These are phyloP conservation scores for Selaginella moellendorffii DNA, from an alignment of 75 land plant genomes.

Conservation along the genomic window DNA sequence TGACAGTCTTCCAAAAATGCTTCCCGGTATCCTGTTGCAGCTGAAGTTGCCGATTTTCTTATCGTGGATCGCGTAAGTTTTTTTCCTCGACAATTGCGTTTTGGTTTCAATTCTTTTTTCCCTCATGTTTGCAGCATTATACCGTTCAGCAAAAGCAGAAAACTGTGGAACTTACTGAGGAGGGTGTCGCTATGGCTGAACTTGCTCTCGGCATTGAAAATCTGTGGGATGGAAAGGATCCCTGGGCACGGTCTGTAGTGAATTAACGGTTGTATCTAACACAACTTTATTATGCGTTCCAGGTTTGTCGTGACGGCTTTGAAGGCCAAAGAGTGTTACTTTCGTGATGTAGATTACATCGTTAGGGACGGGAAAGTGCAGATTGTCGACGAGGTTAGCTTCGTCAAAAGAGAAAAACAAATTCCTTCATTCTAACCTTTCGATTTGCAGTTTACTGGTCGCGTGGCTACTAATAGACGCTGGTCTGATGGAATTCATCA, in stretches of 20 bases:
- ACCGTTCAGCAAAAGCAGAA: constrained; percentile 69
- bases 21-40: constrained; percentile 94
- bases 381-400: constrained; percentile 97
- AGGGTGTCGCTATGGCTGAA: constrained; percentile 84
- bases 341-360: constrained; percentile 86
- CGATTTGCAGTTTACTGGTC: constrained; percentile 68
- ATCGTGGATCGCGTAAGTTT: constrained; percentile 21
- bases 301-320: constrained; percentile 91
- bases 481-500: constrained; percentile 99
- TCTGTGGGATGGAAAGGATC: constrained; percentile 96
- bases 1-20: constrained; percentile 88
- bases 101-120: not conserved
- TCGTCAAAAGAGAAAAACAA: too few species aligned
- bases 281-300: constrained; percentile 3
- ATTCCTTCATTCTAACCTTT: not conserved
- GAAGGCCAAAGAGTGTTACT: constrained; percentile 92
- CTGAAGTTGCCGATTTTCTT: constrained; percentile 77
- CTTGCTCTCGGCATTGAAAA: constrained; percentile 85
- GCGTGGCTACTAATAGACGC: constrained; percentile 87
- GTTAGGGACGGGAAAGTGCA: constrained; percentile 86
- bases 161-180: constrained; percentile 88
- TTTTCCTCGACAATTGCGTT: not conserved
- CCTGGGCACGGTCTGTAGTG: constrained; percentile 51
- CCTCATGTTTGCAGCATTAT: constrained; percentile 50
- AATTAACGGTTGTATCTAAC: not conserved